Evolutionary conservation across 2,329 filamentous ascomycete species (phyloP).

Genomic region (Colletotrichum limetticola): DNA sequence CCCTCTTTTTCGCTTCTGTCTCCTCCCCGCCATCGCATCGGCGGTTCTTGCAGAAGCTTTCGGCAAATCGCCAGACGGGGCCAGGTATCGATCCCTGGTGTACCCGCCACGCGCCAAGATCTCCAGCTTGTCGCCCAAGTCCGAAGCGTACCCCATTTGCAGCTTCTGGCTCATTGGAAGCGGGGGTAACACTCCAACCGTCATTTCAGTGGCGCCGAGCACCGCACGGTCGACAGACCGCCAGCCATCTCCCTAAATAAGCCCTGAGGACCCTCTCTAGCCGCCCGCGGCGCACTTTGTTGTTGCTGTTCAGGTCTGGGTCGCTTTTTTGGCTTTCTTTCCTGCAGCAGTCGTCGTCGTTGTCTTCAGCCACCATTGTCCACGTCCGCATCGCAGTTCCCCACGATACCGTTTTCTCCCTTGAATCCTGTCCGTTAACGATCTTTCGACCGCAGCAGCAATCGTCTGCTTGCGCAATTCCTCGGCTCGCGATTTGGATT

Average conservation of each 20-base stretch:
- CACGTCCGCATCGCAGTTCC: constrained; percentile 15
- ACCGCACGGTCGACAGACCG: constrained; percentile 33
- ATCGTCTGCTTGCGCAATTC: constrained; percentile 22
- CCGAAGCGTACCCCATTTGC: constrained; percentile 31
- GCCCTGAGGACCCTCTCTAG: constrained; percentile 36
- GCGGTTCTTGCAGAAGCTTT: constrained; percentile 33
- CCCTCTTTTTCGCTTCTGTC: constrained; percentile 8
- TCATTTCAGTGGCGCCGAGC: constrained; percentile 36
- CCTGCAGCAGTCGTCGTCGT: constrained; percentile 11
- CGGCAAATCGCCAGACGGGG: constrained; percentile 27
- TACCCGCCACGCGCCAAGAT: constrained; percentile 35
- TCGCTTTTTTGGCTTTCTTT: constrained; percentile 31
- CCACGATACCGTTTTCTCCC: constrained; percentile 24
- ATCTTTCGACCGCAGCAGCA: constrained; percentile 23
- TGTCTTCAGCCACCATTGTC: neutral
- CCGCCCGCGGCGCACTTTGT: constrained; percentile 24
- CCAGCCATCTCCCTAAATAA: constrained; percentile 35
- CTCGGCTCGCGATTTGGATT: neutral
- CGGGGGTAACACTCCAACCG: constrained; percentile 37
- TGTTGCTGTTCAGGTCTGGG: constrained; percentile 8
- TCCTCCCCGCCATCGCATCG: constrained; percentile 26
- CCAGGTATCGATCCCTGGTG: constrained; percentile 33
- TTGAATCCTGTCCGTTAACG: neutral
- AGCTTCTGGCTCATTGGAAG: constrained; percentile 24
- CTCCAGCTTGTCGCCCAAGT: constrained; percentile 31